Conservation (phyloP, 495 filamentous ascomycete species). For the Cladorrhinum samala region DNA sequence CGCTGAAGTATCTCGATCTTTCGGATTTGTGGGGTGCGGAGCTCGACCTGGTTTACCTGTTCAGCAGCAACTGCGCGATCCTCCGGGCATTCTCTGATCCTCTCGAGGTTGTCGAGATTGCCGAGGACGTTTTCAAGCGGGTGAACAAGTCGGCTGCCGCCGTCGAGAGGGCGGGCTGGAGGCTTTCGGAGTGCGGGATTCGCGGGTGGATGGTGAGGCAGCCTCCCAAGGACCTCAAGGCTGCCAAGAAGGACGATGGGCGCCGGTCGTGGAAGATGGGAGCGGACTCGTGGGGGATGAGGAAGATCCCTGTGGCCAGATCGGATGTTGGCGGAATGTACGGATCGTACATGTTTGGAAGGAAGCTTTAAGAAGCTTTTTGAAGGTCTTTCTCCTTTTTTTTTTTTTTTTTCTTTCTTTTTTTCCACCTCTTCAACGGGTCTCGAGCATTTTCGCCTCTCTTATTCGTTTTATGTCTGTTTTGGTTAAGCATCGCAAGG, state of each 20-base stretch:
- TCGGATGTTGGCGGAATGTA: conserved; percentile 82
- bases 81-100: conserved; percentile 59
- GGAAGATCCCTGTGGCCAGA: conserved; percentile 72
- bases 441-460: background rate
- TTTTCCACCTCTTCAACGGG: background rate
- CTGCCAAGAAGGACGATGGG: conserved; percentile 35
- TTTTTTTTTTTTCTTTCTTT: background rate
- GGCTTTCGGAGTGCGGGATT: conserved; percentile 59
- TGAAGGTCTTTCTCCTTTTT: background rate
- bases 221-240: conserved; percentile 18
- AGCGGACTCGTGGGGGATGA: conserved; percentile 81
- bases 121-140: conserved; percentile 61
- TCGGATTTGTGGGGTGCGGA: conserved; percentile 55
- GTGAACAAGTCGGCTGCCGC: conserved; percentile 45
- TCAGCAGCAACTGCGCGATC: conserved; percentile 52
- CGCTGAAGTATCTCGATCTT: conserved; percentile 70
- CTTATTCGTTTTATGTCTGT: conserved; percentile 1
- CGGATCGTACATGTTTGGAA: conserved; percentile 74
- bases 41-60: conserved; percentile 58
- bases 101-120: conserved; percentile 73
- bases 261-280: conserved; percentile 79
- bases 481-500: background rate
- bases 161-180: conserved; percentile 55
- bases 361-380: conserved; percentile 31
- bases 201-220: conserved; percentile 62